A percentile compares a stretch with the other conserved stretches of the same genome.
phyloP scores from a whole-genome alignment of 805 yeast genomes.

The Metschnikowia picachoensis region DNA sequence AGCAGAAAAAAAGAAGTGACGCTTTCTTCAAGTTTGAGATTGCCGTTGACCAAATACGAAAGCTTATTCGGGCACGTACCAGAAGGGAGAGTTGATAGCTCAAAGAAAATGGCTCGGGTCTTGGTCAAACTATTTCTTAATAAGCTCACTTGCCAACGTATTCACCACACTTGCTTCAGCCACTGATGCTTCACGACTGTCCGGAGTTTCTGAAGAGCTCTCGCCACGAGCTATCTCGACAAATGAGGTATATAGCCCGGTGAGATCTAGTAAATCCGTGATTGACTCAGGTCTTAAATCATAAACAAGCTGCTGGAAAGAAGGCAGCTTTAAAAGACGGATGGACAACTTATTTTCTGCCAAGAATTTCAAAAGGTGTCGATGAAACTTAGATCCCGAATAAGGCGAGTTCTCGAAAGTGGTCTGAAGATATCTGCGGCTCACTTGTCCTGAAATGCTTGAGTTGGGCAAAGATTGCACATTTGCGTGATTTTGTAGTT shows the following conservation, averaged over 20 bases:
- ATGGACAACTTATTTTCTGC: constrained; percentile 51
- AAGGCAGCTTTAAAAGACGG: constrained; percentile 43
- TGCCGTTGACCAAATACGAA: too few species aligned
- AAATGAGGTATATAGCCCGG: constrained; percentile 41
- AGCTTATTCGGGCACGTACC: too few species aligned
- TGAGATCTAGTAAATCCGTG: constrained; percentile 44
- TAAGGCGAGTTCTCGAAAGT: constrained; percentile 40
- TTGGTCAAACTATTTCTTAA: constrained; percentile 7
- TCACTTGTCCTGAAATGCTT: constrained; percentile 3
- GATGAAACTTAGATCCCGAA: constrained; percentile 45
- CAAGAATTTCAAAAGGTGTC: constrained; percentile 46
- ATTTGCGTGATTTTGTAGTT: not conserved
- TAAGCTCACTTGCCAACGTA: constrained; percentile 17
- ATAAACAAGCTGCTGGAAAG: constrained; percentile 49
- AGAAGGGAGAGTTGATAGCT: too few species aligned
- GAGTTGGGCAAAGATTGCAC: not conserved
- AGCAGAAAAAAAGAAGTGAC: too few species aligned
- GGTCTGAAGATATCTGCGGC: constrained; percentile 6
- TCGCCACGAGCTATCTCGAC: constrained; percentile 40
- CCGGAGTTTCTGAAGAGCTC: constrained; percentile 6
- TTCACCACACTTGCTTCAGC: constrained; percentile 26
- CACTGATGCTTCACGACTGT: constrained; percentile 10
- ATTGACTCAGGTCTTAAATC: constrained; percentile 48
- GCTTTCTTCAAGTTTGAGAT: too few species aligned
- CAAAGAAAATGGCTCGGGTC: too few species aligned